phyloP scores from a whole-genome alignment of 108 stramenopile species.

The Discostella stelligeroides region DNA sequence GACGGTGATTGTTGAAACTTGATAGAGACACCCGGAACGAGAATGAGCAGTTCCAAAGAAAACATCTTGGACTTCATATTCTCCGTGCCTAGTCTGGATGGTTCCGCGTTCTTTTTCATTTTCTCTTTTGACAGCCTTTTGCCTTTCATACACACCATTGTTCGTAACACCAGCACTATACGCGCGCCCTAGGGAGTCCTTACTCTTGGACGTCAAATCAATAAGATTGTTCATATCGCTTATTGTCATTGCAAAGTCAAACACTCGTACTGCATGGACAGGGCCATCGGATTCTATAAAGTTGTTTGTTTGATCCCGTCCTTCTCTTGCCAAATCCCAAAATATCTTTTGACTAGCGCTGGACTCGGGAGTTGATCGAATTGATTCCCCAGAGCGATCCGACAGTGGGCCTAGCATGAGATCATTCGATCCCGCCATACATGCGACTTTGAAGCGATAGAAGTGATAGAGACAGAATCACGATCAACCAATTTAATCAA shows the following conservation, averaged over 20 bases:
- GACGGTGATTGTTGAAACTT: constrained; percentile 75
- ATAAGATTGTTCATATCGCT: constrained; percentile 85
- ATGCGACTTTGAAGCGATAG: constrained; percentile 49
- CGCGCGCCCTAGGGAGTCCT: constrained; percentile 81
- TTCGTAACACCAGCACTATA: constrained; percentile 87
- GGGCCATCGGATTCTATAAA: constrained; percentile 78
- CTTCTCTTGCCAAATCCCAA: constrained; percentile 76
- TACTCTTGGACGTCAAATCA: constrained; percentile 76
- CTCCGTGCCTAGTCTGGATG: constrained; percentile 65
- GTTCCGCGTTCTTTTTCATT: constrained; percentile 38
- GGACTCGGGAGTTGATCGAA: constrained; percentile 48
- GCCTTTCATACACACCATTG: constrained; percentile 80
- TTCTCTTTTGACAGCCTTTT: constrained; percentile 64
- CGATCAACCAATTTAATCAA: too few relatives aligned
- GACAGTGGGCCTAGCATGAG: constrained; percentile 78
- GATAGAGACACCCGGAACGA: constrained; percentile 75
- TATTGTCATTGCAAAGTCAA: constrained; percentile 87
- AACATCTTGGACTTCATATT: constrained; percentile 73
- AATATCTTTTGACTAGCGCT: constrained; percentile 45
- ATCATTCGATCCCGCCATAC: constrained; percentile 86
- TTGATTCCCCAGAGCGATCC: constrained; percentile 63
- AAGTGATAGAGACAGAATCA: too few relatives aligned
- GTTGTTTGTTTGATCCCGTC: constrained; percentile 62
- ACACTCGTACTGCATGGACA: constrained; percentile 76
- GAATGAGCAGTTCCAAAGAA: constrained; percentile 82